These are phyloP conservation scores for Diutina neorugosa DNA, from an alignment of 1,139 yeast genomes.

Conservation along the genomic window DNA sequence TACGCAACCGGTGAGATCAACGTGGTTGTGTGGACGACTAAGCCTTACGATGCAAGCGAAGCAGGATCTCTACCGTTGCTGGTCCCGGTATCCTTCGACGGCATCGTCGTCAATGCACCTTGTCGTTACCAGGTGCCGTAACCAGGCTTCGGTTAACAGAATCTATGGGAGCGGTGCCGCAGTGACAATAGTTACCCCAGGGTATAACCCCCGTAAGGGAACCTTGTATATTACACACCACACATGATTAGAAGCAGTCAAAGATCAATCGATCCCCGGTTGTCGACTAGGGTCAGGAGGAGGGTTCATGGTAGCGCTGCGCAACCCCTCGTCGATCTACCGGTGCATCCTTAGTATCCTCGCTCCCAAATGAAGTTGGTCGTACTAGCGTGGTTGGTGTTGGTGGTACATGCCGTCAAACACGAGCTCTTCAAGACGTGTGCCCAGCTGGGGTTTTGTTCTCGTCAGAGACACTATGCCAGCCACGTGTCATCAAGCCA, in stretches of 20 bases:
- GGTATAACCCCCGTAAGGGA: too few species aligned
- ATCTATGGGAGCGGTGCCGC: background rate
- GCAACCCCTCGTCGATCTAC: background rate
- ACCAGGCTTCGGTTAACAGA: background rate
- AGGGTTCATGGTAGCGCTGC: background rate
- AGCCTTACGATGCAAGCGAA: background rate
- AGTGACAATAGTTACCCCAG: background rate
- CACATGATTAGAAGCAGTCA: too few species aligned
- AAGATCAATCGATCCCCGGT: too few species aligned
- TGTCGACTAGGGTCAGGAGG: too few species aligned
- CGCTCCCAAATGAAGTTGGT: background rate
- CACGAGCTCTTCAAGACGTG: constrained; percentile 70
- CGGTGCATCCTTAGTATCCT: background rate
- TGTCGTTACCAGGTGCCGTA: background rate
- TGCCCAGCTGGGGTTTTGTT: constrained; percentile 75
- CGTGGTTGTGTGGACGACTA: background rate
- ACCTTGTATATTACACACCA: too few species aligned
- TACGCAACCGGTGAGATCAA: background rate
- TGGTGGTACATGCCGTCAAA: constrained; percentile 37
- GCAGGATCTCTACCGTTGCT: background rate
- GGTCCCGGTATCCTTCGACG: background rate
- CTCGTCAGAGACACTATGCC: constrained; percentile 68
- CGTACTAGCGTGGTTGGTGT: constrained; percentile 5
- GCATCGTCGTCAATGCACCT: background rate
- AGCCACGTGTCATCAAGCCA: constrained; percentile 29